Conservation (phyloP, 2,329 filamentous ascomycete genomes). For the Helotiales sp. region DNA sequence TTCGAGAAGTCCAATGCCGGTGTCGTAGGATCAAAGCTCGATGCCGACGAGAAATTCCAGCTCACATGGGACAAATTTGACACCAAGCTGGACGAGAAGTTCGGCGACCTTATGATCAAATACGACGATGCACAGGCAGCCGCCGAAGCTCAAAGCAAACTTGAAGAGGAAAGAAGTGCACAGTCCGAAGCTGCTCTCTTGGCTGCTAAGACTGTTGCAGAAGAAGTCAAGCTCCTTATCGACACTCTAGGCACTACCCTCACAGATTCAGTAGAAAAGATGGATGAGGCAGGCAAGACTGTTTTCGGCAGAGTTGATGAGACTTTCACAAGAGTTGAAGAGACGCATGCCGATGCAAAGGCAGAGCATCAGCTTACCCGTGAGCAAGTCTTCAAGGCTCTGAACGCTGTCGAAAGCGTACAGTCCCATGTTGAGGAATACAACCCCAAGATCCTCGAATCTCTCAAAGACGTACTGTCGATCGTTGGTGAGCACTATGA, state of each 20-base stretch:
- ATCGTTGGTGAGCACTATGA: conserved; percentile 87
- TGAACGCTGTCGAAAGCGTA: conserved; percentile 71
- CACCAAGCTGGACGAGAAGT: conserved; percentile 60
- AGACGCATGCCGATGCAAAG: conserved; percentile 71
- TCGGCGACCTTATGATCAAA: conserved; percentile 78
- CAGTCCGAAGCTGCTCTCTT: conserved; percentile 73
- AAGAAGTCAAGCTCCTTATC: conserved; percentile 83
- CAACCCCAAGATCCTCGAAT: conserved; percentile 84
- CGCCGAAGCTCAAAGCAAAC: conserved; percentile 71
- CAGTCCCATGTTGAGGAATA: conserved; percentile 79
- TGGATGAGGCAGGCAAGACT: conserved; percentile 83
- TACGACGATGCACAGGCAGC: conserved; percentile 82
- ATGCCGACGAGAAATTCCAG: conserved; percentile 76
- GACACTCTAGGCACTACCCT: conserved; percentile 81
- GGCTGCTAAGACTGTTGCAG: conserved; percentile 75
- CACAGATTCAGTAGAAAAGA: conserved; percentile 80
- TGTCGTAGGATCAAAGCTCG: conserved; percentile 78
- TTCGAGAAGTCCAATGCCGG: conserved; percentile 84
- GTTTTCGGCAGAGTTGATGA: conserved; percentile 83
- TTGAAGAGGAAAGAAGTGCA: conserved; percentile 70
- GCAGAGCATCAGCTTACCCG: conserved; percentile 80
- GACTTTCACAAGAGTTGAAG: conserved; percentile 72
- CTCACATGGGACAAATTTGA: conserved; percentile 54
- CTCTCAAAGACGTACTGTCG: conserved; percentile 80
- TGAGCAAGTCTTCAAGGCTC: conserved; percentile 74